These are phyloP conservation scores for Rhizopogon vinicolor DNA, from an alignment of 768 basidiomycete species.

Conservation along the genomic window DNA sequence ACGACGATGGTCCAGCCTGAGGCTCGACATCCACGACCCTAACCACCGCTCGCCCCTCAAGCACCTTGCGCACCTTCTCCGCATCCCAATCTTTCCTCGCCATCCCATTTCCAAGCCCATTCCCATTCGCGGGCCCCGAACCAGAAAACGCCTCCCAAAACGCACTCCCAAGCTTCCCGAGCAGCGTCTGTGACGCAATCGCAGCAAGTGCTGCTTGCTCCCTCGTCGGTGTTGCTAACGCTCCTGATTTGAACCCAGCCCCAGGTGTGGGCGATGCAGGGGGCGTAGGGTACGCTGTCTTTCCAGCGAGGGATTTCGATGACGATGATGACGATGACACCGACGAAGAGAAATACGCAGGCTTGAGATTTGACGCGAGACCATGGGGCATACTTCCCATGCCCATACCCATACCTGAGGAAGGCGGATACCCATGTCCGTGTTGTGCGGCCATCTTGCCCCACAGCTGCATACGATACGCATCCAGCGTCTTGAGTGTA, in stretches of 20 bases:
- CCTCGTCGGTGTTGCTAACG: constrained; percentile 17
- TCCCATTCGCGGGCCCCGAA: constrained; percentile 3
- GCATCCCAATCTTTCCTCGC: constrained; percentile 48
- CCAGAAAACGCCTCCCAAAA: constrained; percentile 92
- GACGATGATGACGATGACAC: constrained; percentile 32
- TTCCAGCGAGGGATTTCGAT: constrained; percentile 37
- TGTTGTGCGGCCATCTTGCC: constrained; percentile 82
- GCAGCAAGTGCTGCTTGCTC: constrained; percentile 43
- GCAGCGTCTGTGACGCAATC: constrained; percentile 75
- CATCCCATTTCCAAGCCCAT: background rate
- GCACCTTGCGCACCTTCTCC: constrained; percentile 76
- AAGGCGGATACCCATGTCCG: constrained; percentile 13
- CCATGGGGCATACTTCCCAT: background rate
- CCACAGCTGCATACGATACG: constrained; percentile 92
- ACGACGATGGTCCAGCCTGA: background rate
- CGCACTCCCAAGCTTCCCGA: constrained; percentile 64
- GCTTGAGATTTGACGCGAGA: constrained; percentile 38
- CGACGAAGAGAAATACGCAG: constrained; percentile 24
- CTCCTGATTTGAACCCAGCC: constrained; percentile 6
- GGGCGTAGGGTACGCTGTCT: constrained; percentile 36
- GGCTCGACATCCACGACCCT: constrained; percentile 73
- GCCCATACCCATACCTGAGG: constrained; percentile 19
- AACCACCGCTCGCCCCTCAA: constrained; percentile 81
- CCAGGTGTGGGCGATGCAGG: constrained; percentile 35
- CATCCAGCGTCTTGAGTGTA: constrained; percentile 83